Evolutionary conservation across 345 rosid genomes (phyloP).

Genomic region (Bruguiera gymnorhiza): DNA sequence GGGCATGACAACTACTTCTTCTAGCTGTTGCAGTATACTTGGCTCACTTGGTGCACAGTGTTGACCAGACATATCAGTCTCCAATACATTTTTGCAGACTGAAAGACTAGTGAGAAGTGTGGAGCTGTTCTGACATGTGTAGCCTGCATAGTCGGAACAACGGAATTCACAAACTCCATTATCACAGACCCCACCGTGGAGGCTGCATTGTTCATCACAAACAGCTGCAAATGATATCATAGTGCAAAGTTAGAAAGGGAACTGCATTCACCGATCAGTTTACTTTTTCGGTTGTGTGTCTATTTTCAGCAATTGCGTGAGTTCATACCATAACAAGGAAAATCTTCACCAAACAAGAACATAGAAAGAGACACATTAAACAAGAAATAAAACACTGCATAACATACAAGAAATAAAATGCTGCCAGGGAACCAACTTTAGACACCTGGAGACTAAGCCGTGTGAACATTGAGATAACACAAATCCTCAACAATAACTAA

Average conservation of each 20-base stretch:
- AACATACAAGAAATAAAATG: background rate
- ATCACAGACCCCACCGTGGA: conserved; percentile 99
- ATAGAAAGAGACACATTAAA: background rate
- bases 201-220: conserved; percentile 97
- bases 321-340: background rate
- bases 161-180: conserved; percentile 99
- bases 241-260: conserved; percentile 5
- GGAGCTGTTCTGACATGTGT: conserved; percentile 95
- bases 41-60: conserved; percentile 97
- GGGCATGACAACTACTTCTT: conserved; percentile 95
- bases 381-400: background rate
- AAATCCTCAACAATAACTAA: too few species aligned
- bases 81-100: conserved; percentile 78
- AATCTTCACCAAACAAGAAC: background rate
- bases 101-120: conserved; percentile 69
- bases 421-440: too few species aligned
- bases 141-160: conserved; percentile 99
- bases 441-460: too few species aligned
- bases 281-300: background rate
- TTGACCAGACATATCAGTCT: conserved; percentile 67
- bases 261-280: background rate
- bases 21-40: conserved; percentile 88
- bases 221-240: conserved; percentile 53
- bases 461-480: too few species aligned
- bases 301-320: background rate